Base-by-base conservation (phyloP, 352 stramenopile genomes). In the Phytophthora foliorum region DNA sequence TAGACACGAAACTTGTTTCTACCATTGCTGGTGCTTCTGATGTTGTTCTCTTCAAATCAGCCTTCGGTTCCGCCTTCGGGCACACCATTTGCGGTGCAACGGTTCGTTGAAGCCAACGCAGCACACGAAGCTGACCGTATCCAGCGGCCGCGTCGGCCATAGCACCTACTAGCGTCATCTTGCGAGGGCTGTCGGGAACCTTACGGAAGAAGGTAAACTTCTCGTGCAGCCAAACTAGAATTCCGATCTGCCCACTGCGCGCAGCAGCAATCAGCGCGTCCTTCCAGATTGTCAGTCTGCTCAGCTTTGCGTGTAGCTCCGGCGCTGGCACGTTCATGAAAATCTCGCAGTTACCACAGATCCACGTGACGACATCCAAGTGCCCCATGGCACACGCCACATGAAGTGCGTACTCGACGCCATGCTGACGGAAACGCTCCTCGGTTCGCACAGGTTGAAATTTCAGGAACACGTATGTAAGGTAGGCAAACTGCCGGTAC, bases 321-420 rank as follows among this genome's bases (percentile, higher is more conserved):
- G 61, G 50, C 11, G 71, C 71, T 9, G 66, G 66, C 4, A 78
- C 57, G 3, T 73, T 72, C 6, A 78, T 24, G 34, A 78, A 75
- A 9, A 78, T 75, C 61, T 75, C 66, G 31, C 66, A 75, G 41
- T 75, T 78, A 5, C 59, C 71, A 41, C 66, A 78, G 38, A 84
- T 75, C 73, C 76, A 84, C 16, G 57, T 69, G n/a, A 84, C 64
- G 17, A 81, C 67, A 36, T 74, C 59, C n/a, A 74, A 19, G 41
- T 81, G 69, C 1, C 72, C 76, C 61, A 77, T 69, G 7, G 73
- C 50, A 34, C 69, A 71, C 4, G 76, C 72, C 8, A 75, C 69
- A 4, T 69, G 66, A 3, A 84, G 50, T 9, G 63, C 66, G 19
- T 69, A 75, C 56, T 75, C 76, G 16, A 79, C 59, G 3, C 65